Evolutionary conservation across 257 asterid genomes (phyloP), one percentile per base, ranked within the genome.

Genomic region (Lycium barbarum): DNA sequence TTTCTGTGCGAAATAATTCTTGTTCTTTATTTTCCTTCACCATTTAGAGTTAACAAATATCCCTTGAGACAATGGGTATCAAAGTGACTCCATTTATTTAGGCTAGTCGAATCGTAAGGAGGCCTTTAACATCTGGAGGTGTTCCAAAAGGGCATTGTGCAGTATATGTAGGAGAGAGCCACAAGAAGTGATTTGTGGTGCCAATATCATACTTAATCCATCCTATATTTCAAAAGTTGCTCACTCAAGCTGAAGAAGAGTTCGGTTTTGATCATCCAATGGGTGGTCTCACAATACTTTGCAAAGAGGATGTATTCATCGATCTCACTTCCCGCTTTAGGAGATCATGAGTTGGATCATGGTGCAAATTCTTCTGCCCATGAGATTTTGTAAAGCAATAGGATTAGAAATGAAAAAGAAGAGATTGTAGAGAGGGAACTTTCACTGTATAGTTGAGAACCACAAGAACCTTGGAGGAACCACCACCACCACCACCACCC

Each of bases 1-100:
- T 66, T 33, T 66, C 18, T 66, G 73, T 66, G 18, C 45, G 6
- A 33, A 9, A 36, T 18, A 35, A 33, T 66, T 33, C 45, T 6
- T 13, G 8, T 12, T 66, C 18, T 66, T 33, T 33, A 3, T 33
- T 33, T 33, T 66, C 18, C 47, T 66, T 66, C 45, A 13, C n/a
- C 9, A 66, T 66, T 66, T 26, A 14, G 73, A 66, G 73, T 66
- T 12, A 33, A 4, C 43, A 66, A 66, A 35, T 66, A 33, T 6
- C 15, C 4, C 73, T 5, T 4, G 73, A 33, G 47, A 66, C 47
- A 66, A 66, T 33, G 47, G 73, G 73, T 66, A 66, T 35, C 2
- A 33, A 83, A 67, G 61, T 49, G 57, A 58, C 79, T 71, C 20
- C 73, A 35, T 33, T 66, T 66, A 66, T 66, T 66, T n/a, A 33